These are phyloP conservation scores for Yamadazyma diospyri DNA, from an alignment of 1,139 yeast species.

Conservation along the genomic window DNA sequence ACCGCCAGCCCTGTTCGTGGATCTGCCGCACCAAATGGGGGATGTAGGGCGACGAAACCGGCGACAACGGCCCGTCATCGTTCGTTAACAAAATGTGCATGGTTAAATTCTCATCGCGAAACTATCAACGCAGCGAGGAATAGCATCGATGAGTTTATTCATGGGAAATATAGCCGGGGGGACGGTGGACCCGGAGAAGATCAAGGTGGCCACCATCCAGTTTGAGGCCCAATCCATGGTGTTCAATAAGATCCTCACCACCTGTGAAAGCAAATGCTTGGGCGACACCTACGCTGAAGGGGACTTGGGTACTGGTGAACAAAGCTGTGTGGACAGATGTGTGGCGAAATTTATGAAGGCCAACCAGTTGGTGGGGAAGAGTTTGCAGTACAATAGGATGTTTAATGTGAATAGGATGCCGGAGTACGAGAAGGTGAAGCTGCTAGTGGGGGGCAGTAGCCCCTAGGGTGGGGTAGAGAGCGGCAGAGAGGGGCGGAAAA, in stretches of 20 bases:
- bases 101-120: constrained; percentile 5
- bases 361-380: constrained; percentile 57
- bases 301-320: constrained; percentile 76
- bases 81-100: constrained; percentile 65
- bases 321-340: constrained; percentile 73
- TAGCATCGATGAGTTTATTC: constrained; percentile 57
- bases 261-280: constrained; percentile 70
- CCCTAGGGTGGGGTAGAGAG: not conserved
- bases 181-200: constrained; percentile 60
- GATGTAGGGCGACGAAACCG: constrained; percentile 78
- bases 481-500: no score
- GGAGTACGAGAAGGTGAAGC: constrained; percentile 30
- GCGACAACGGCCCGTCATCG: constrained; percentile 94
- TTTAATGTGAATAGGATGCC: constrained; percentile 36
- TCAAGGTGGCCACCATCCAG: constrained; percentile 72
- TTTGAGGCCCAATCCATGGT: constrained; percentile 69
- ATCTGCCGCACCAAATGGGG: constrained; percentile 77
- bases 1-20: constrained; percentile 71
- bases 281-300: constrained; percentile 73
- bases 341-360: constrained; percentile 69
- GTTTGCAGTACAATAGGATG: constrained; percentile 29
- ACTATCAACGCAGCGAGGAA: no score
- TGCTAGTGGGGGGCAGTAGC: constrained; percentile 2
- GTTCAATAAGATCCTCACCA: constrained; percentile 54
- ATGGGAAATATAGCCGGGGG: constrained; percentile 43